A percentile compares a stretch with the other conserved stretches of the same genome.
phyloP scores from a whole-genome alignment of 306 rosid genomes.

The Vigna angularis region DNA sequence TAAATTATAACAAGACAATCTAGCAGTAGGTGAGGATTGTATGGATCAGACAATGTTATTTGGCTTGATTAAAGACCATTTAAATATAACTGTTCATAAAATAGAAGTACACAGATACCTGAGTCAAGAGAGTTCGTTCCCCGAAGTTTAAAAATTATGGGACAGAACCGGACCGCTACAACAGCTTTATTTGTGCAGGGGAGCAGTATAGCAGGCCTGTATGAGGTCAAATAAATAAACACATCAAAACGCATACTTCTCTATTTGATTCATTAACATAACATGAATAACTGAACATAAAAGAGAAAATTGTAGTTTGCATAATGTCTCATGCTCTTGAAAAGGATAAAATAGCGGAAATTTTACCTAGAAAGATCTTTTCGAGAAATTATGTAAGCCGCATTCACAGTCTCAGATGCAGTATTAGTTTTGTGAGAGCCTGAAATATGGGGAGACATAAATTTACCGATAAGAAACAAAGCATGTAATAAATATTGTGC shows the following conservation, averaged over 20 bases:
- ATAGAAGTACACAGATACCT: slow-evolving; percentile 53
- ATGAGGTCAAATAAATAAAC: slow-evolving; percentile 45
- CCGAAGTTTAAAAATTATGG: slow-evolving; percentile 66
- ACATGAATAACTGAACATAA: slow-evolving; percentile 15
- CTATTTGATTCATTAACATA: slow-evolving; percentile 17
- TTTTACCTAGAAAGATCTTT: slow-evolving; percentile 85
- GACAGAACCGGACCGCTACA: slow-evolving; percentile 88
- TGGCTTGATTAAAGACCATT: neutral
- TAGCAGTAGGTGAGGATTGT: neutral
- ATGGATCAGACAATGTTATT: neutral
- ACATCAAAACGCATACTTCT: slow-evolving; percentile 28
- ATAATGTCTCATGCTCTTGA: slow-evolving; percentile 29
- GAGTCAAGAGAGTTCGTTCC: slow-evolving; percentile 53
- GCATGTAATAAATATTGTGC: slow-evolving; percentile 13
- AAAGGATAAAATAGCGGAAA: slow-evolving; percentile 20
- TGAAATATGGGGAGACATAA: slow-evolving; percentile 56
- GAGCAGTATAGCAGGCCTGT: slow-evolving; percentile 92
- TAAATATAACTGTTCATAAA: neutral
- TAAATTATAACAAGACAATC: slow-evolving; percentile 30
- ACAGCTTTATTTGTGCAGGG: slow-evolving; percentile 90
- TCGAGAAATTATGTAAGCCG: slow-evolving; percentile 82
- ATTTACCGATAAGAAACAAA: slow-evolving; percentile 30
- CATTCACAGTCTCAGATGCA: slow-evolving; percentile 68
- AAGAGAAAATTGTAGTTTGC: slow-evolving; percentile 21
- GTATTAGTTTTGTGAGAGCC: slow-evolving; percentile 68